phyloP scores from a whole-genome alignment of 2,329 filamentous ascomycete genomes.

The Fusarium anguioides region DNA sequence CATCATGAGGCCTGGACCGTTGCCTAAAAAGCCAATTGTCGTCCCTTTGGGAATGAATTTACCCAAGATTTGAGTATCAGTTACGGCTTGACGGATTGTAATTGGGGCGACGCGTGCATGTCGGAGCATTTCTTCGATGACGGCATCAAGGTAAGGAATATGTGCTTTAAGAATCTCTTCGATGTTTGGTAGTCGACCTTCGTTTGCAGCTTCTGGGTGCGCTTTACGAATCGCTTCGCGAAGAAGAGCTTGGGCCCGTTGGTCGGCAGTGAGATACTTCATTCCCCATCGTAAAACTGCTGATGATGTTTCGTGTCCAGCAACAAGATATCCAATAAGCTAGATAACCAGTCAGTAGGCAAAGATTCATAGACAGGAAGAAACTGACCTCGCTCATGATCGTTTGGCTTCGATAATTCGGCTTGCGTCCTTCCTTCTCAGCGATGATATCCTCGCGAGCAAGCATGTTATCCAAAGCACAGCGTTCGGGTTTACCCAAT shows the following conservation, averaged over 20 bases:
- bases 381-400: conserved; percentile 50
- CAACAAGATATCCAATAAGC: conserved; percentile 43
- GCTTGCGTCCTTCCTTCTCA: conserved; percentile 45
- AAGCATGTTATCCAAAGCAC: conserved; percentile 48
- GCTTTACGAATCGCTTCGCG: conserved; percentile 38
- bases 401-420: conserved; percentile 44
- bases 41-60: conserved; percentile 50
- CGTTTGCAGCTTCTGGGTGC: conserved; percentile 23
- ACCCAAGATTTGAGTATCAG: conserved; percentile 51
- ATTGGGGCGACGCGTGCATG: conserved; percentile 41
- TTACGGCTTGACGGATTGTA: conserved; percentile 44
- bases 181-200: conserved; percentile 40
- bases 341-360: neutral
- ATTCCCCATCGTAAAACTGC: conserved; percentile 37
- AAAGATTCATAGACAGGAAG: accelerated
- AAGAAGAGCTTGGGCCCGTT: conserved; percentile 43
- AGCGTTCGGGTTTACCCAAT: conserved; percentile 6
- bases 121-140: conserved; percentile 52
- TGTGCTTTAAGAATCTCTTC: conserved; percentile 45
- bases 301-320: conserved; percentile 44
- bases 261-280: conserved; percentile 42
- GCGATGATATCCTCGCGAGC: conserved; percentile 47
- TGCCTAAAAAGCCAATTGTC: conserved; percentile 41
- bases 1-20: conserved; percentile 44
- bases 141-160: conserved; percentile 52